Conservation (phyloP, 2,329 filamentous ascomycete species). For the Acephala macrosclerotiorum region DNA sequence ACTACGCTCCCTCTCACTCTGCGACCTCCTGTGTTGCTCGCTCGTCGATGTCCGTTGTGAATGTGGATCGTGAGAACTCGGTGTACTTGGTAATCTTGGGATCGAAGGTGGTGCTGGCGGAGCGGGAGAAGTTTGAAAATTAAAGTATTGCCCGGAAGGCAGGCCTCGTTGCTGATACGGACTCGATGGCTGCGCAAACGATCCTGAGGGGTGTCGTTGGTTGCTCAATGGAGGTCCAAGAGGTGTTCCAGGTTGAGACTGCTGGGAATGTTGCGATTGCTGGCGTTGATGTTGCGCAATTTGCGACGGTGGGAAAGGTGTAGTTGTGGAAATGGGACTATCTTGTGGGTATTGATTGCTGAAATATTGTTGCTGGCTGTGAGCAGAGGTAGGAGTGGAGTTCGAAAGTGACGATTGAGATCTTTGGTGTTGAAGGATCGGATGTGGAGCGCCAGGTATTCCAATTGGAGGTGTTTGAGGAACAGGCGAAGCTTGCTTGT, state of each 20-base stretch:
- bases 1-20: constrained; percentile 72
- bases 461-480: constrained; percentile 46
- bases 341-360: constrained; percentile 55
- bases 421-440: constrained; percentile 51
- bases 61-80: constrained; percentile 55
- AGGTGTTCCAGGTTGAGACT: constrained; percentile 50
- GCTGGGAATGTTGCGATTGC: constrained; percentile 37
- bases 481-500: constrained; percentile 39
- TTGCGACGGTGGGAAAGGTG: constrained; percentile 36
- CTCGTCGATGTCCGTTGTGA: constrained; percentile 54
- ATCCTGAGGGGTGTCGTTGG: constrained; percentile 53
- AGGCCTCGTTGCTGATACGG: constrained; percentile 64
- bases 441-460: constrained; percentile 42
- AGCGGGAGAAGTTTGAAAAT: constrained; percentile 45
- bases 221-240: constrained; percentile 55
- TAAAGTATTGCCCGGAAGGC: constrained; percentile 33
- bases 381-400: constrained; percentile 67
- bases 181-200: constrained; percentile 61
- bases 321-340: constrained; percentile 53
- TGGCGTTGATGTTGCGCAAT: constrained; percentile 42
- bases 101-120: constrained; percentile 47
- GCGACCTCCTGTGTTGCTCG: constrained; percentile 52
- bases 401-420: constrained; percentile 66
- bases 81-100: constrained; percentile 51
- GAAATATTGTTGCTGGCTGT: constrained; percentile 63